Conservation (phyloP, 148 eudicot species). For the Cornus florida region DNA sequence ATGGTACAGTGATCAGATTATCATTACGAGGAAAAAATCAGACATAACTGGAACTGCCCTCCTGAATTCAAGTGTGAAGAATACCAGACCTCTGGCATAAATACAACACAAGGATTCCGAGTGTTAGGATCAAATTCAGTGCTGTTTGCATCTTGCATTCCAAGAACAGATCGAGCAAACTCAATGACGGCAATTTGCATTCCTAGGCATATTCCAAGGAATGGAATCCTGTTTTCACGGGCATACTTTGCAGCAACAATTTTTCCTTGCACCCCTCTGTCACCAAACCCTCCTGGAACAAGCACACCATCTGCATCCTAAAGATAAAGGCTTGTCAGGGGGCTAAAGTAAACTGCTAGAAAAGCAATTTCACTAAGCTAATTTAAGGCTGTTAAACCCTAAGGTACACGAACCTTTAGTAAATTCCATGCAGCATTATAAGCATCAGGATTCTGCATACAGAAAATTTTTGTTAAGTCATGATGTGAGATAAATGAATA, state of each 20-base stretch:
- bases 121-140: conserved; percentile 78
- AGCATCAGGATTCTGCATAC: conserved; percentile 74
- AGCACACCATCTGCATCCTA: conserved; percentile 89
- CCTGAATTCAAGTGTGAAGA: background rate
- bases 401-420: conserved; percentile 58
- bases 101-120: conserved; percentile 67
- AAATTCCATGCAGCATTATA: conserved; percentile 72
- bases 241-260: conserved; percentile 93
- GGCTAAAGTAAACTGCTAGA: background rate
- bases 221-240: conserved; percentile 79
- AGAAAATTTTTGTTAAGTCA: conserved; percentile 11
- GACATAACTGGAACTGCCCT: background rate
- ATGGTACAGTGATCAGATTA: conserved; percentile 4
- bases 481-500: background rate
- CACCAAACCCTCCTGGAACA: conserved; percentile 99
- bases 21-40: background rate
- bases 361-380: background rate
- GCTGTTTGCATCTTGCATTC: conserved; percentile 77
- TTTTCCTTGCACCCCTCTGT: conserved; percentile 97
- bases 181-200: conserved; percentile 97
- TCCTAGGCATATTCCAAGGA: conserved; percentile 91
- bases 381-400: background rate
- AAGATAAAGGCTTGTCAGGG: conserved; percentile 14
- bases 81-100: conserved; percentile 87
- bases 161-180: conserved; percentile 80